Percentiles rank a stretch among this genome's conserved stretches.
These are phyloP conservation scores for Paraurostyla sp. DNA, from an alignment of 73 alveolate species.

Conservation along the genomic window DNA sequence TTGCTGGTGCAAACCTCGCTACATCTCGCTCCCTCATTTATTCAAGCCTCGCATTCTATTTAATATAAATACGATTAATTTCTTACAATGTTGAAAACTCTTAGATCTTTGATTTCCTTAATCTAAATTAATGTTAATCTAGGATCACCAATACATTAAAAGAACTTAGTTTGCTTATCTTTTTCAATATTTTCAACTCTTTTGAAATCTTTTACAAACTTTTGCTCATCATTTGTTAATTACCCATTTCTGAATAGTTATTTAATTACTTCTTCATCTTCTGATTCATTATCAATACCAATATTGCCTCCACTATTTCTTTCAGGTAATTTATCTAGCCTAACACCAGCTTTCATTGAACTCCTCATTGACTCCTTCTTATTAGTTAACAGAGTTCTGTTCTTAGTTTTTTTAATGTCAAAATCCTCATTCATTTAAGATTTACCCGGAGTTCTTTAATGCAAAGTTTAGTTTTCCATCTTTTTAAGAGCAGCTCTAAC, in stretches of 20 bases:
- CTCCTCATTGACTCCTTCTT: not conserved
- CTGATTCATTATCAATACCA: not conserved
- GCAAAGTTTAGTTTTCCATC: not conserved
- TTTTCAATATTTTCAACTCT: conserved; percentile 88
- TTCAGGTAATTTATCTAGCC: conserved; percentile 58
- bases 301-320: not conserved
- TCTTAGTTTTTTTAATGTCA: conserved; percentile 51
- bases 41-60: conserved; percentile 57
- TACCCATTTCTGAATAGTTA: conserved; percentile 45
- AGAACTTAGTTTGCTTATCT: conserved; percentile 93
- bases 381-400: conserved; percentile 4
- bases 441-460: not conserved
- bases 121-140: conserved; percentile 78
- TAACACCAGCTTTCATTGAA: conserved; percentile 44
- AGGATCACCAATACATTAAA: conserved; percentile 92
- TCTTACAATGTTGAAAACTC: conserved; percentile 15
- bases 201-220: conserved; percentile 84
- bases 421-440: not conserved
- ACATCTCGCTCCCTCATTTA: conserved; percentile 79
- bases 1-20: conserved; percentile 77
- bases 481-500: conserved; percentile 35
- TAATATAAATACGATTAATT: not conserved
- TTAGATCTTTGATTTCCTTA: not conserved
- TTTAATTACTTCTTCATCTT: conserved; percentile 65
- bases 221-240: conserved; percentile 80